Base-by-base conservation (phyloP, 2,329 filamentous ascomycete species). In the Beauveria caledonica region DNA sequence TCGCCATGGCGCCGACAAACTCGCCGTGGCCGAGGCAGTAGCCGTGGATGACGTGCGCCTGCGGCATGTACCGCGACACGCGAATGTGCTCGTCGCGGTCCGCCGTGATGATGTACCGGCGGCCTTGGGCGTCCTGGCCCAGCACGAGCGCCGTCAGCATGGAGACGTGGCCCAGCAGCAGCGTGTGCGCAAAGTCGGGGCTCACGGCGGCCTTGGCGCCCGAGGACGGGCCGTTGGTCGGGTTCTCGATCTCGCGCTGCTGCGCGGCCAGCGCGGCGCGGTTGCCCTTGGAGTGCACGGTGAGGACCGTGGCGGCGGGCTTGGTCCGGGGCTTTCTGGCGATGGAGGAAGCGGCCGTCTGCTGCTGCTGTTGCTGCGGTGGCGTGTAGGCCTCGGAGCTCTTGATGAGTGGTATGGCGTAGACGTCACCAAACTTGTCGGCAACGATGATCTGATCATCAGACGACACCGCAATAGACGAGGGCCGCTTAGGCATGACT, bases 341-440 rank as follows among this genome's bases (percentile, higher is more conserved):
- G 17, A n/a, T 8, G 25, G 58, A 36, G 68, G 59, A 40, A 62
- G 62, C 60, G 61, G 39, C 65, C 68, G 40, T 68, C 52, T 62
- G 33, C 33, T 36, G 25, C 27, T 27, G 27, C 27, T 29, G 29
- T 10, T 33, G 33, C 33, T 2, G 69, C 57, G 55, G 52, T 62
- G 61, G 62, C 63, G 57, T 19, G 60, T 55, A 53, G 15, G 65
- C 58, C 21, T 65, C 59, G 17, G 62, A 52, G 46, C 61, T 58
- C 60, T 68, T 68, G 49, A 91, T 71, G 3, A 97, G 78, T 15
- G 94, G 93, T 8, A 99, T 75, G 11, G 89, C 84, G 74, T 96
- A 97, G 63, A 97, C 93, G 72, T 99, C 94, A 65, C 94, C 94
- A 69, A 97, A 97, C 73, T 99, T 99, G 78, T 99, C 94, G 57